Evolutionary conservation across 2,329 filamentous ascomycete genomes (phyloP), one percentile per base, ranked within the genome.

Genomic region (Dothidotthia symphoricarpi): DNA sequence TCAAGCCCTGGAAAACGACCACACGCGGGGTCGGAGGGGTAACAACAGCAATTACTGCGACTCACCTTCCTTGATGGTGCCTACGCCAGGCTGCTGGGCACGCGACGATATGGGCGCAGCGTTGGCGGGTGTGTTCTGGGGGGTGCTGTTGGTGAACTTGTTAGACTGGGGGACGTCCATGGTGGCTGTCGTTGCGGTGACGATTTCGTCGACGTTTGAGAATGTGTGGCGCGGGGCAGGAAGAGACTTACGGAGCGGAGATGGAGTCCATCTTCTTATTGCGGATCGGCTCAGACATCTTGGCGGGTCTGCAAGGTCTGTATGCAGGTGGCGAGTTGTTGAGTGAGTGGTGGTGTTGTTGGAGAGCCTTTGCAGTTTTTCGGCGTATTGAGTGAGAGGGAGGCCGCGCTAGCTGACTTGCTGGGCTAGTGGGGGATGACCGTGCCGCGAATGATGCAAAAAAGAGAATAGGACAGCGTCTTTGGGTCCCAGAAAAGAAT

Each of bases 31-130:
- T 49, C 45, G 42, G 59, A 57, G 60, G 59, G 54, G 57, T 47
- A 55, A 33, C 29, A 31, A 36, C 38, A 24, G n/a, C 24, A 45
- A 44, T 11, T 34, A 35, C 32, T 26, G 39, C 34, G 31, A 62
- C 63, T 70, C 74, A 97, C 93, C 93, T 82, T 98, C 93, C 71
- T 91, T 93, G 75, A 98, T 97, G 71, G 88, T 96, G 54, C 88
- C 77, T 49, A 98, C 85, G 54, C 86, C 88, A 48, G 93, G 93
- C 74, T 95, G 88, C 74, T 95, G 89, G 57, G 94, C 93, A 72
- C 93, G 91, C 48, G 91, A 97, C 36, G 90, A 95, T 73, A 98
- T 97, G 53, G 93, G 93, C 55, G 94, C 93, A 75, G 91, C 90
- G 73, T 83, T 89, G 55, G 88, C 86, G 56, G 93, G 93, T 39